Base-by-base conservation (phyloP, 2,329 filamentous ascomycete species). In the Metarhizium anisopliae region DNA sequence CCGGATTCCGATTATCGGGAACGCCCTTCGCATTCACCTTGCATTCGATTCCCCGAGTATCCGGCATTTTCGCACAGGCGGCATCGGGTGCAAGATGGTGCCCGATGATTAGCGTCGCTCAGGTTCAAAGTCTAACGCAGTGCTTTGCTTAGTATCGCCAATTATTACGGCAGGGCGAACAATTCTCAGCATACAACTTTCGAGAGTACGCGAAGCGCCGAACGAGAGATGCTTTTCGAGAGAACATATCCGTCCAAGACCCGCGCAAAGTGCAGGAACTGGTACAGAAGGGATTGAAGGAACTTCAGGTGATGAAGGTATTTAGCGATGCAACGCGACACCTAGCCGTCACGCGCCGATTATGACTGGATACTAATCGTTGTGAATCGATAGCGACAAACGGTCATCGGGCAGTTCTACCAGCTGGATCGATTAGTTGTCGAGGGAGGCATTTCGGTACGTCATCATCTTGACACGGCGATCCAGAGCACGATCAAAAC, bases 161-260 rank as follows among this genome's bases (percentile, higher is more conserved):
- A 67, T 78, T 99, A 65, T 79, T 97, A 66, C 88, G 92, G 64
- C 88, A 94, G 71, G 85, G 90, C 59, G 80, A 81, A 59, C 89
- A 96, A 68, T 97, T 99, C 72, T 83, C 90, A 59, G 84, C 88
- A 63, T 99, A 97, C 79, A 99, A 97, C 76, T 99, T 96, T 80
- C 85, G 94, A 74, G 93, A 96, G 72, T 99, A 99, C 73, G 92
- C 94, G 54, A 88, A 86, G 73, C 86, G 94, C 68, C 84, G 93
- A 72, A 96, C 94, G 69, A 83, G 82, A 70, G 94, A 97, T 77
- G 86, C 90, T 4, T 99, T 97, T 73, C 83, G 87, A 65, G 90
- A 95, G 70, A 81, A 95, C 72, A 81, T 83, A 71, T 69, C 73
- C 55, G 86, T 90, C 65, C 75, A 82, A 50, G 94, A 96, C 67